phyloP scores from a whole-genome alignment of 2,329 filamentous ascomycete genomes.

The Fusarium protoensiforme region DNA sequence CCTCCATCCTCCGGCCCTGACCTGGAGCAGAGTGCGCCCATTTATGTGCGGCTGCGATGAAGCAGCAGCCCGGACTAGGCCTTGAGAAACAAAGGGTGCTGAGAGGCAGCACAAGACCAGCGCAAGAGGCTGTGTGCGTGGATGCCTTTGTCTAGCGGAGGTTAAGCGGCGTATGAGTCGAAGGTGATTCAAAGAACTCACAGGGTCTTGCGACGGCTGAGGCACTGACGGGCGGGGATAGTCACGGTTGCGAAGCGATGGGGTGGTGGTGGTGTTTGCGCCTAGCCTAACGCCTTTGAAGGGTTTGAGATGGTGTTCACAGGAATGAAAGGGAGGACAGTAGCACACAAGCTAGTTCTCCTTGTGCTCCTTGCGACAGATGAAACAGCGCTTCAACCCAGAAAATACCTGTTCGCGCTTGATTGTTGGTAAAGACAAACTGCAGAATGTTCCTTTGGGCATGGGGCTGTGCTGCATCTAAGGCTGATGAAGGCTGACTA shows the following conservation, averaged over 20 bases:
- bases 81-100: background rate
- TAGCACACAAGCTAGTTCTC: background rate
- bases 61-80: background rate
- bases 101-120: background rate
- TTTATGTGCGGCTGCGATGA: slow-evolving; percentile 27
- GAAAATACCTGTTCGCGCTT: background rate
- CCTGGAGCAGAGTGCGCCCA: slow-evolving; percentile 43
- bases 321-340: background rate
- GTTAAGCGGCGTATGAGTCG: slow-evolving; percentile 19
- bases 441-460: background rate
- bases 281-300: background rate
- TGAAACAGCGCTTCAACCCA: background rate
- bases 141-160: background rate
- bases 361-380: background rate
- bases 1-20: slow-evolving; percentile 27
- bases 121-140: slow-evolving; percentile 3
- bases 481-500: background rate
- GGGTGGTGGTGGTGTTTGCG: slow-evolving; percentile 12
- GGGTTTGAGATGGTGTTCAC: background rate
- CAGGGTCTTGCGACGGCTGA: slow-evolving; percentile 26
- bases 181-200: slow-evolving; percentile 24
- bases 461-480: background rate
- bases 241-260: background rate
- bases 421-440: background rate
- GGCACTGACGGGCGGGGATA: slow-evolving; percentile 23